Evolutionary conservation across 768 basidiomycete species (phyloP), one percentile per base, ranked within the genome.

Genomic region (Podaxis carcinomalis): DNA sequence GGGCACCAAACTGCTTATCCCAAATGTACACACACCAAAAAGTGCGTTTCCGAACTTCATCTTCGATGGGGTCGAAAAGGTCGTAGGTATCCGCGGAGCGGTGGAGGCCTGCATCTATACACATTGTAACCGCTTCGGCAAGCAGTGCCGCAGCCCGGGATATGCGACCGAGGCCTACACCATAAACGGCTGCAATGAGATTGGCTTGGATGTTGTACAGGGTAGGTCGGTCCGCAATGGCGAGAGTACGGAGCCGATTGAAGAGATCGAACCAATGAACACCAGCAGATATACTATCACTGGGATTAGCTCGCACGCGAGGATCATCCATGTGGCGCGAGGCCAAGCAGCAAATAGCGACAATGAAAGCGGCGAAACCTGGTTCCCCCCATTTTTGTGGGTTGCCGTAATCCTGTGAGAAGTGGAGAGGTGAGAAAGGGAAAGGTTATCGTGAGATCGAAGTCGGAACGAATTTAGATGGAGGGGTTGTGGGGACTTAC

Each of bases 21-120:
- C 95, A 96, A 53, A 92, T 82, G 74, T 96, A 97, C 27, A 95
- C 92, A 62, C 92, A 92, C 93, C 94, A 97, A 73, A 97, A 97
- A 0, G 95, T 96, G 66, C 94, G 87, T 73, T 95, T 96, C 61
- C 95, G 84, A 28, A 94, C 86, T 71, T 96, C 93, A 62, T 91
- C 89, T 71, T 95, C 94, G 64, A 95, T 88, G 7, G 90, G 83
- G 73, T 94, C 89, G 71, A 97, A 96, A 55, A 92, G 80, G 69
- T 92, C 89, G 68, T 92, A 92, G 13, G 85, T 87, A 64, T 94
- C 92, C 0, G 90, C 88, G 42, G 87, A 89, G 55, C 94, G 88
- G 72, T 97, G 94, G 25, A 96, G 78, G 1, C 94, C 94, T 4
- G 90, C 90, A 70, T 97, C 94, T 65, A 95, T 81, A 47, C 87